Conservation (phyloP, 2,329 filamentous ascomycete species). For the Escovopsis weberi region DNA sequence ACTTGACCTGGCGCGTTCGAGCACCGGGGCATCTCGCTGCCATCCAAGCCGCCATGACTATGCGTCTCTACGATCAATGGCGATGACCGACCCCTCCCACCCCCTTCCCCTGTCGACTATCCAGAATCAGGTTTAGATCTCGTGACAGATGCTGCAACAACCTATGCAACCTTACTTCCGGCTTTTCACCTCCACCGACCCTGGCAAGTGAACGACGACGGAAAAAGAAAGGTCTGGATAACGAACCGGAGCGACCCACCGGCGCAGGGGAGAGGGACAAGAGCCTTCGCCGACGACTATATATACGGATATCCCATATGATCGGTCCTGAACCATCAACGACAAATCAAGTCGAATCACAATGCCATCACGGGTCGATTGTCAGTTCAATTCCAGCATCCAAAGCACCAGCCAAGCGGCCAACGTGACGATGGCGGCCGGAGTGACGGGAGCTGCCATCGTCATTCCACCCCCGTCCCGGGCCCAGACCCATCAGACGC, state of each 20-base stretch:
- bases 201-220: background rate
- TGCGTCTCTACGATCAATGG: background rate
- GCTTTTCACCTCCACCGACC: background rate
- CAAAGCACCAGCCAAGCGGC: background rate
- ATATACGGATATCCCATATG: background rate
- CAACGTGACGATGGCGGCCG: constrained; percentile 4
- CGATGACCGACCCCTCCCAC: background rate
- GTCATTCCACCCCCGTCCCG: constrained; percentile 13
- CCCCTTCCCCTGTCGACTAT: background rate
- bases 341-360: constrained; percentile 1
- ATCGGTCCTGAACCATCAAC: constrained; percentile 2
- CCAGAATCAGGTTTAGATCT: background rate
- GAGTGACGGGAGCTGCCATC: constrained; percentile 5
- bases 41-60: background rate
- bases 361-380: background rate
- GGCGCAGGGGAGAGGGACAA: background rate
- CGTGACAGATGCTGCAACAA: background rate
- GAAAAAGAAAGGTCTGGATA: background rate
- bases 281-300: background rate
- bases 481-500: constrained; percentile 5
- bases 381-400: background rate
- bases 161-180: background rate
- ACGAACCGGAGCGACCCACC: background rate
- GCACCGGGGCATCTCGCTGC: background rate
- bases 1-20: background rate